Conservation (phyloP, 805 yeast genomes). For the Ogataea nonfermentans region DNA sequence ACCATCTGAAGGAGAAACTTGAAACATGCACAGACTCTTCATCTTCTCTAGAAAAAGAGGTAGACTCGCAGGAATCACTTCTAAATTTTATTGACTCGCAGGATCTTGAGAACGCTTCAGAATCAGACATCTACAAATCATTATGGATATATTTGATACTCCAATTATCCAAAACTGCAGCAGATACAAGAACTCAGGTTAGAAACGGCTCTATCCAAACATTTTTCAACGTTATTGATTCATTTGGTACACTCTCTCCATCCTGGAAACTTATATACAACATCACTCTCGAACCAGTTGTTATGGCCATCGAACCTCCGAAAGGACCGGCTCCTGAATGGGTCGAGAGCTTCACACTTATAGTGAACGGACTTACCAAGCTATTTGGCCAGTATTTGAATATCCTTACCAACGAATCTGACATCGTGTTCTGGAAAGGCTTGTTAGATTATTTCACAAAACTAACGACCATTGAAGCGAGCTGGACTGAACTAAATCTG, state of each 20-base stretch:
- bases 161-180: slow-evolving; percentile 59
- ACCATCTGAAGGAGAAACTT: slow-evolving; percentile 49
- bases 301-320: slow-evolving; percentile 36
- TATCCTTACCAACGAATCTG: slow-evolving; percentile 27
- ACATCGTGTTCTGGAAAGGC: slow-evolving; percentile 50
- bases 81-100: slow-evolving; percentile 11
- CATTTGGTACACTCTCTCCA: slow-evolving; percentile 58
- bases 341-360: slow-evolving; percentile 60
- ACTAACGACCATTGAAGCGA: slow-evolving; percentile 38
- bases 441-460: slow-evolving; percentile 49
- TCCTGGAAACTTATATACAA: slow-evolving; percentile 69
- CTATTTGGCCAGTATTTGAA: slow-evolving; percentile 54
- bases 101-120: slow-evolving; percentile 17
- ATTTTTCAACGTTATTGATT: slow-evolving; percentile 74
- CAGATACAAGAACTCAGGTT: slow-evolving; percentile 72
- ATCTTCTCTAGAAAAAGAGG: slow-evolving; percentile 13
- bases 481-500: slow-evolving; percentile 51
- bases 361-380: slow-evolving; percentile 64
- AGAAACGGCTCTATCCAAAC: slow-evolving; percentile 90
- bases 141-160: slow-evolving; percentile 66
- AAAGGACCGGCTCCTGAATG: slow-evolving; percentile 34
- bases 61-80: slow-evolving; percentile 26
- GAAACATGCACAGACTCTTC: slow-evolving; percentile 12
- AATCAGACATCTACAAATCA: slow-evolving; percentile 34
- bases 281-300: slow-evolving; percentile 53